Evolutionary conservation across 2,329 filamentous ascomycete genomes (phyloP), one percentile per base, ranked within the genome.

Genomic region (Alternaria hordeiaustralica): DNA sequence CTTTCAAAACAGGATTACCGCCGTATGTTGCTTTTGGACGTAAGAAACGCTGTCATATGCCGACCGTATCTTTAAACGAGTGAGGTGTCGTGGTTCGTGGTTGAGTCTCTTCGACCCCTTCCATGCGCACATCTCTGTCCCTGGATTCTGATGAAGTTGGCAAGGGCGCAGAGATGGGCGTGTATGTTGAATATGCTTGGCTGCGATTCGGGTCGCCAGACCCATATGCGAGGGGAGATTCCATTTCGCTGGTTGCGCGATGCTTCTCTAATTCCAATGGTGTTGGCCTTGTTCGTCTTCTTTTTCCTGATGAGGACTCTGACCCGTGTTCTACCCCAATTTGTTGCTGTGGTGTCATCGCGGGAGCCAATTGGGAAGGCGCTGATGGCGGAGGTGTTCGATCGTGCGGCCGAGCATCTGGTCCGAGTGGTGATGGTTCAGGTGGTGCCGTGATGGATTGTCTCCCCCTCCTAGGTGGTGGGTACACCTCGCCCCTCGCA

Each of bases 51-150:
- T 72, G 67, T 79, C 73, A 80, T 69, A 81, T 81, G 76, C 79
- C 79, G 73, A 81, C 79, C 54, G 79, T 81, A 66, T 81, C 78
- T 78, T 81, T 81, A 73, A 81, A 81, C 69, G 79, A 81, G 66
- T 77, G 79, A 74, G 79, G 78, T 72, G 79, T 81, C 55, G 77
- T 78, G 30, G 76, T 80, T 63, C 77, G 78, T 68, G 73, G 75
- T 51, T 78, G 77, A 58, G 74, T 70, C 66, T 80, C 78, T 70
- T 79, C 77, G 20, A 78, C 71, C 68, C 77, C 76, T 70, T 80
- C 77, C 76, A 79, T 80, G 63, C 78, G 69, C 55, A 73, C 60
- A 55, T 79, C 76, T 71, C 71, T 69, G 61, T 78, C 75, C 65
- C 75, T 69, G 21, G 73, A 67, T 60, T 72, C 75, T 43, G 72